A percentile compares a stretch with the other conserved stretches of the same genome.
These are phyloP conservation scores for Tuber borchii DNA, from an alignment of 495 filamentous ascomycete genomes.

Conservation along the genomic window DNA sequence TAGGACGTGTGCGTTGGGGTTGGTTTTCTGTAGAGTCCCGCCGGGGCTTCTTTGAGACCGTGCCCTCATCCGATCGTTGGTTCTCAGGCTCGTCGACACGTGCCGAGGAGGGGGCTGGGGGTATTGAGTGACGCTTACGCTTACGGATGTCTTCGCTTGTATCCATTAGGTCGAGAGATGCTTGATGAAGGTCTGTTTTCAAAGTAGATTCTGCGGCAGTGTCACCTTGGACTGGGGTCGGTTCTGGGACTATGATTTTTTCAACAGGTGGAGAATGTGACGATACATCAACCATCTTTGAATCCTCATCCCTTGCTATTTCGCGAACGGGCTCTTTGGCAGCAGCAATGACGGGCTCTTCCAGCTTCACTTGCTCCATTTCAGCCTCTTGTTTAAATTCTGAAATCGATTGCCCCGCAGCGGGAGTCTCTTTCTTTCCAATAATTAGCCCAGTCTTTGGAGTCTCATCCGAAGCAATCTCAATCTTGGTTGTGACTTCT, in stretches of 20 bases:
- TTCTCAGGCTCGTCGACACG: constrained; percentile 1
- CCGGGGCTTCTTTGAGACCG: constrained; percentile 29
- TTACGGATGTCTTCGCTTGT: constrained; percentile 53
- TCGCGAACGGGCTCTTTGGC: neutral
- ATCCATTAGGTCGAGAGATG: constrained; percentile 37
- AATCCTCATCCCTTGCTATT: constrained; percentile 12
- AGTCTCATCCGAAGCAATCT: constrained; percentile 7
- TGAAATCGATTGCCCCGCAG: constrained; percentile 16
- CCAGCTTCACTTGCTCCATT: constrained; percentile 6
- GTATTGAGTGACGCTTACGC: constrained; percentile 67
- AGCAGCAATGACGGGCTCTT: neutral
- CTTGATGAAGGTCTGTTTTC: constrained; percentile 12
- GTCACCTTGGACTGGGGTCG: neutral
- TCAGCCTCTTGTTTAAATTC: constrained; percentile 7
- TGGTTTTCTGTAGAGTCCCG: constrained; percentile 19
- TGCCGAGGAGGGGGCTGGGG: constrained; percentile 40
- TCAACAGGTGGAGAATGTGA: neutral
- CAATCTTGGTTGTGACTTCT: neutral
- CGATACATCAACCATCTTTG: constrained; percentile 21
- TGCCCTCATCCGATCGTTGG: constrained; percentile 7
- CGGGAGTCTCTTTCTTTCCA: constrained; percentile 5
- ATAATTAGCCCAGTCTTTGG: constrained; percentile 15
- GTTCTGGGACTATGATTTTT: neutral
- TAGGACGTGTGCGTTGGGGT: constrained; percentile 21
- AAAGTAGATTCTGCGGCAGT: neutral